These are phyloP conservation scores for Eucalyptus curtisii DNA, from an alignment of 345 rosid species.

Conservation along the genomic window DNA sequence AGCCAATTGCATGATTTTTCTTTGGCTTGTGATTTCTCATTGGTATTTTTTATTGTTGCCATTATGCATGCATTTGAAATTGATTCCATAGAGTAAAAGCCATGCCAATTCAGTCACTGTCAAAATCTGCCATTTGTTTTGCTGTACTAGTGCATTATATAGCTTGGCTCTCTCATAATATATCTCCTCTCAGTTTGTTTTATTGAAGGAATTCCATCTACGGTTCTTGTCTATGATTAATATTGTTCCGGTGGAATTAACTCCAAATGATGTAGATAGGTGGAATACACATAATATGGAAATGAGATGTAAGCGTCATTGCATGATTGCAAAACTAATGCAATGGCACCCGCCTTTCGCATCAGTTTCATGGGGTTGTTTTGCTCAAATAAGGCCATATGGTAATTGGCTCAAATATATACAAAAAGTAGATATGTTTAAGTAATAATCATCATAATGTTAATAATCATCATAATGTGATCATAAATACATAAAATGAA, in stretches of 20 bases:
- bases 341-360: background rate
- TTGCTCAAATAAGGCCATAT: background rate
- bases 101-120: background rate
- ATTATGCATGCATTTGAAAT: background rate
- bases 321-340: background rate
- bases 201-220: background rate
- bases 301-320: background rate
- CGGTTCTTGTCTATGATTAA: background rate
- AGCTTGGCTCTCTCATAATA: background rate
- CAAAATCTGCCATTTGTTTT: background rate
- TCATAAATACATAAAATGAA: background rate
- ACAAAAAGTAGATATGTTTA: background rate
- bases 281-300: background rate
- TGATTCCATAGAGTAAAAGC: background rate
- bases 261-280: background rate
- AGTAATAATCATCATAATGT: too few species aligned
- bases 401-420: background rate
- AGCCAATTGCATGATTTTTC: background rate
- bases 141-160: background rate
- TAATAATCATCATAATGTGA: background rate
- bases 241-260: background rate
- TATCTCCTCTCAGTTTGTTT: background rate
- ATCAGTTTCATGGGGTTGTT: background rate
- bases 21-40: background rate
- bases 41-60: background rate